Base-by-base conservation (phyloP, 176 grass and related monocot species). In the Musa itinerans region DNA sequence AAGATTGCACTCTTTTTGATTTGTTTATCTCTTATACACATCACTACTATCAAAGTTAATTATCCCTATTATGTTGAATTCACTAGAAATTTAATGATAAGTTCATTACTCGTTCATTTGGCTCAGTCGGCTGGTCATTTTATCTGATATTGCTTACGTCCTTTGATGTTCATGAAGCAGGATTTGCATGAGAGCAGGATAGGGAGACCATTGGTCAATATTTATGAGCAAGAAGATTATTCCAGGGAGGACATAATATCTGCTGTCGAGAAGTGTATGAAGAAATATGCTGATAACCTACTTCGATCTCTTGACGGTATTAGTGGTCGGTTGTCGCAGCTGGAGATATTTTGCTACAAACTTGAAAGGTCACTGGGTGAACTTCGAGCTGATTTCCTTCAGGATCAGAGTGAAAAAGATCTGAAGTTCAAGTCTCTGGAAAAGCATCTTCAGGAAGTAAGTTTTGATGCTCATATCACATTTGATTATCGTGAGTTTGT, bases 201-300 rank as follows among this genome's bases (percentile, higher is more conserved):
- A 3, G 57, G 88, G 10, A 87, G 79, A 58, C 87, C 95, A 27
- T 78, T 92, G 79, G 80, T 92, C 6, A 99, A 87, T 78, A 94
- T 92, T 66, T 89, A 87, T 19, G 90, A 92, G 6, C 84, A 94
- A 81, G 90, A 93, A 55, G 89, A 78, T 20, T 61, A 65, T 78
- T 92, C 86, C 17, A 91, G 82, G 50, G 83, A 94, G 66, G 43
- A 89, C 0, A 72, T 94, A 21, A 90, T 85, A 14, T 83, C 75
- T 52, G 81, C 67, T 55, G 86, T 99, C 13, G 95, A 99, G 81
- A 89, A 74, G 15, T 99, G 90, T 78, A 94, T 99, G 95, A 94
- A 99, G 78, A 99, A 99, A 76, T 92, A 99, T 63, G 95, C 88
- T 50, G 91, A 99, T n/a, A 94, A 86, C 13, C 58, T 99, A 67